Evolutionary conservation across 2,329 filamentous ascomycete genomes (phyloP).

Genomic region (Microsporum canis): DNA sequence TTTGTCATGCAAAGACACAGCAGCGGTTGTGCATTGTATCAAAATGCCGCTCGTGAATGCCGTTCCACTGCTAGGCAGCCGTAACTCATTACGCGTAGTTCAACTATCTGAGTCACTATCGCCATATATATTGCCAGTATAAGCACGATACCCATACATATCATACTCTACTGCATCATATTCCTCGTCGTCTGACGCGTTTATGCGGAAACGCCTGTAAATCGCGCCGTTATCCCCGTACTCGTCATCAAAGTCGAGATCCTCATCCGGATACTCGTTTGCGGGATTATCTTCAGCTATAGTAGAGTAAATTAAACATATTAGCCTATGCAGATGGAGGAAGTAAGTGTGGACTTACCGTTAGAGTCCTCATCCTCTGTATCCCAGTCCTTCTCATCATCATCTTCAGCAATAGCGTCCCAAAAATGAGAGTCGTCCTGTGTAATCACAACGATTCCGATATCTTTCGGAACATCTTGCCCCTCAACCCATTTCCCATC

Average conservation of each 20-base stretch:
- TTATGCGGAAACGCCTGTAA: slow-evolving; percentile 31
- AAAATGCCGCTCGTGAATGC: too few species aligned
- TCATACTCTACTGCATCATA: slow-evolving; percentile 31
- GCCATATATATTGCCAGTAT: slow-evolving; percentile 22
- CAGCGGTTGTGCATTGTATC: too few species aligned
- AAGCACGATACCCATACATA: slow-evolving; percentile 15
- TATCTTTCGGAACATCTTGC: slow-evolving; percentile 21
- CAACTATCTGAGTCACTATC: slow-evolving; percentile 11
- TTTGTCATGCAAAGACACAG: neutral
- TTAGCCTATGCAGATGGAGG: neutral
- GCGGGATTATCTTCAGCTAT: slow-evolving; percentile 40
- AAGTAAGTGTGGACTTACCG: slow-evolving; percentile 27
- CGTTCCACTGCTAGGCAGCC: too few species aligned
- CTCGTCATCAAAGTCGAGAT: slow-evolving; percentile 39
- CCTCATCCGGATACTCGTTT: slow-evolving; percentile 43
- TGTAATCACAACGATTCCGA: slow-evolving; percentile 34
- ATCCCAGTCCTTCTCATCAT: slow-evolving; percentile 44
- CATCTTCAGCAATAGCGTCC: slow-evolving; percentile 45
- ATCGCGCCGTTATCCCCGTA: slow-evolving; percentile 29
- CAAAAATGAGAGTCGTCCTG: slow-evolving; percentile 42
- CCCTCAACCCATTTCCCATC: slow-evolving; percentile 9
- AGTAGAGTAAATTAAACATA: neutral
- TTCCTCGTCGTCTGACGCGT: slow-evolving; percentile 36
- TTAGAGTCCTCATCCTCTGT: slow-evolving; percentile 54
- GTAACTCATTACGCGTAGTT: neutral